Evolutionary conservation across 768 basidiomycete species (phyloP).

Genomic region (Tricholoma saponaceum): DNA sequence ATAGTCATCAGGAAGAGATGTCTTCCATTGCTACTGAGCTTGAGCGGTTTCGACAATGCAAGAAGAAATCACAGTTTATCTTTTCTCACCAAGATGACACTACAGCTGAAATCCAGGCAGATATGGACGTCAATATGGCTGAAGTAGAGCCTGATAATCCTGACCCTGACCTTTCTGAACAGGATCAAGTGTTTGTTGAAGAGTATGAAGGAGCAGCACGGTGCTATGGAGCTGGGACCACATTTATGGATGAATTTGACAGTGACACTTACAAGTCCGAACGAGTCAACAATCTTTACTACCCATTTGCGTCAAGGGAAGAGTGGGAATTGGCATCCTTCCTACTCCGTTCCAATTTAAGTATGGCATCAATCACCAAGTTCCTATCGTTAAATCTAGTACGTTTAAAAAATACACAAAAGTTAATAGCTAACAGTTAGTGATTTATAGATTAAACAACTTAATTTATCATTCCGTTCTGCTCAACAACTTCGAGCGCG

Average conservation of each 20-base stretch:
- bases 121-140: background rate
- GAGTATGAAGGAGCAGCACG: background rate
- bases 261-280: slow-evolving; percentile 17
- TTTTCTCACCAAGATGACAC: background rate
- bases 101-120: background rate
- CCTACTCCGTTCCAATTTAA: slow-evolving; percentile 22
- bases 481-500: background rate
- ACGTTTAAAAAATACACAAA: background rate
- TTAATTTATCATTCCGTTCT: background rate
- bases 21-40: background rate
- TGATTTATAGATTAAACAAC: slow-evolving; percentile 5
- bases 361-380: slow-evolving; percentile 22
- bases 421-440: background rate
- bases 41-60: background rate
- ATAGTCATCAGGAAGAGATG: background rate
- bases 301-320: slow-evolving; percentile 23
- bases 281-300: slow-evolving; percentile 21
- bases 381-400: slow-evolving; percentile 25
- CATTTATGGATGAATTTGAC: slow-evolving; percentile 24
- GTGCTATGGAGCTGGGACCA: slow-evolving; percentile 1
- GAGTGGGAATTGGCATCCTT: slow-evolving; percentile 31
- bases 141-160: background rate
- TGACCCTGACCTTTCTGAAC: background rate
- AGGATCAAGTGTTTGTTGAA: background rate
- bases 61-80: background rate